These are phyloP conservation scores for Yamagishiella unicocca DNA, from an alignment of 139 green algal genomes.

Conservation along the genomic window DNA sequence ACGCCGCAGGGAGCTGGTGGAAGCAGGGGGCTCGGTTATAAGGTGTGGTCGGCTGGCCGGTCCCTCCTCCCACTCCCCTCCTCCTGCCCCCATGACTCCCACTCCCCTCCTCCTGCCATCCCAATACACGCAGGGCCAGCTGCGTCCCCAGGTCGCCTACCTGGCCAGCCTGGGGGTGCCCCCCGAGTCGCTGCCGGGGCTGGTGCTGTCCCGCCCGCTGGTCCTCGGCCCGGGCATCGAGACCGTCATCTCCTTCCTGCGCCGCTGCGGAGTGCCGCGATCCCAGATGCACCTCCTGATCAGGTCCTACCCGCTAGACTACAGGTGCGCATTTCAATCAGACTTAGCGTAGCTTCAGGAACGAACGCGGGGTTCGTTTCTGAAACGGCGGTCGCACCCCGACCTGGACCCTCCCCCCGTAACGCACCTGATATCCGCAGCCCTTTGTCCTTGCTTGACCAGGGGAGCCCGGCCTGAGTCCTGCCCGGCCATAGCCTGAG, in stretches of 20 bases:
- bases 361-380: too few species aligned
- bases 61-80: too few species aligned
- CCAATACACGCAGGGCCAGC: conserved; percentile 18
- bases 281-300: conserved; percentile 34
- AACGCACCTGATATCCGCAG: too few species aligned
- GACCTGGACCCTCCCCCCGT: too few species aligned
- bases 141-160: conserved; percentile 40
- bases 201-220: conserved; percentile 46
- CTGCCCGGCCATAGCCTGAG: too few species aligned
- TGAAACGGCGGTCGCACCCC: too few species aligned
- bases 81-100: neutral
- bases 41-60: too few species aligned
- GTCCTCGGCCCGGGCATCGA: conserved; percentile 45
- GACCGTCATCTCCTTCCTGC: conserved; percentile 40
- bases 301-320: conserved; percentile 40
- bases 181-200: neutral
- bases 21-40: too few species aligned
- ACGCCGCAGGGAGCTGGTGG: too few species aligned
- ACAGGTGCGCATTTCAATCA: conserved; percentile 16
- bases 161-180: conserved; percentile 22
- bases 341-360: too few species aligned
- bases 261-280: conserved; percentile 19
- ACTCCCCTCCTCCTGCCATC: neutral
- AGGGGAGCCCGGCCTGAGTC: too few species aligned
- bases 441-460: too few species aligned